Evolutionary conservation across 2,329 filamentous ascomycete species (phyloP), one percentile per base, ranked within the genome.

Genomic region (Pseudogymnoascus sp.): DNA sequence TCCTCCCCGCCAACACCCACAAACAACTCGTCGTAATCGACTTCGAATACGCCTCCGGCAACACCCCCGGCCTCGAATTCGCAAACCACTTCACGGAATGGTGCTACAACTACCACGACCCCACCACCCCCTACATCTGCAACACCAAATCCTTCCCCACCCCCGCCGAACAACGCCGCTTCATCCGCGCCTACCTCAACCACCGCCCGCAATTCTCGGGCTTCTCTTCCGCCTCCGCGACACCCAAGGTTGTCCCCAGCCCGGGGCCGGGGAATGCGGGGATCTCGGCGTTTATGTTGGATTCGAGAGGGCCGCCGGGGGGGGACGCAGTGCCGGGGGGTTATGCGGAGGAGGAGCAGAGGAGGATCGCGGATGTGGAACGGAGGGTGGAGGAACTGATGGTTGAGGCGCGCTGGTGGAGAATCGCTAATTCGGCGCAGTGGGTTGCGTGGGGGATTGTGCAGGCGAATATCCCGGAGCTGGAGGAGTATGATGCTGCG

Each of bases 81-180:
- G 95, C 92, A 64, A 99, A 99, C 74, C 95, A 99, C 76, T 99
- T 99, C 76, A 90, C 91, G 0, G 95, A 99, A 77, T 99, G 95
- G 95, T 90, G 91, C 70, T 97, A 97, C 81, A 93, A 99, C 76
- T 99, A 99, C 76, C 93, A 97, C 73, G 87, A 95, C 72, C 76
- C 84, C 2, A 78, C 79, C 28, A 77, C 77, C 34, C 79, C 91
- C 0, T 86, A 85, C 78, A 84, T 81, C 25, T 93, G 90, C 80
- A 86, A 88, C 70, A 83, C 83, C 4, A 77, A 78, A 62, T 76
- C 78, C 62, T 99, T 96, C 75, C 95, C 95, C 0, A 91, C 81
- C 0, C 77, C 81, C 0, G 89, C 93, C 63, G 89, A 97, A 74
- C 95, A 97, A 73, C 83, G 84, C 65, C 89, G 89, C 37, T 97